Evolutionary conservation across 2,329 filamentous ascomycete genomes (phyloP).

Genomic region (Pestalotiopsis sp.): DNA sequence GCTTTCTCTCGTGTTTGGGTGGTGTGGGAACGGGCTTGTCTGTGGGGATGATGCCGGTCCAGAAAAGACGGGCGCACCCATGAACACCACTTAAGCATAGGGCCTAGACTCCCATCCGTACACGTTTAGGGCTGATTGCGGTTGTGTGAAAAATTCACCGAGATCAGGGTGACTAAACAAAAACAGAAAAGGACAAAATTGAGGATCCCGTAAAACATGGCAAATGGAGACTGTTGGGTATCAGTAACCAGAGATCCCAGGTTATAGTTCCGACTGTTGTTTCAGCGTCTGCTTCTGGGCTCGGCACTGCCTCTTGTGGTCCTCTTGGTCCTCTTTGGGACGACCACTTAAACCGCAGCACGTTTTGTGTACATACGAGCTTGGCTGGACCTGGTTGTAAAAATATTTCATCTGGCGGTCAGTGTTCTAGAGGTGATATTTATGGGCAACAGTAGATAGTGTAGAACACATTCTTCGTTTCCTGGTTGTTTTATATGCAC

Average conservation of each 20-base stretch:
- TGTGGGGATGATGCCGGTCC: no score
- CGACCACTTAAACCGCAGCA: background rate
- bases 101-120: background rate
- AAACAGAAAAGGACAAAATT: background rate
- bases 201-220: background rate
- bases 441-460: background rate
- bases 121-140: background rate
- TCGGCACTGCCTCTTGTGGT: background rate
- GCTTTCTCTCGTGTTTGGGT: no score
- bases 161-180: background rate
- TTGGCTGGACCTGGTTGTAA: background rate
- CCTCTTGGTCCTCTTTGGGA: background rate
- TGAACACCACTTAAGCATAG: background rate
- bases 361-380: background rate
- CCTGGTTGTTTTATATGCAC: background rate
- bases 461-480: background rate
- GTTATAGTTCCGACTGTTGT: background rate
- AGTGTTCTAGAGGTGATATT: background rate
- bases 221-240: background rate
- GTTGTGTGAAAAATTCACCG: background rate
- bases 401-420: background rate
- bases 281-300: background rate
- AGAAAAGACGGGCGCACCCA: background rate
- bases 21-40: no score
- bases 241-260: background rate